Conservation (phyloP, 352 stramenopile species). For the Pythium guiyangense region DNA sequence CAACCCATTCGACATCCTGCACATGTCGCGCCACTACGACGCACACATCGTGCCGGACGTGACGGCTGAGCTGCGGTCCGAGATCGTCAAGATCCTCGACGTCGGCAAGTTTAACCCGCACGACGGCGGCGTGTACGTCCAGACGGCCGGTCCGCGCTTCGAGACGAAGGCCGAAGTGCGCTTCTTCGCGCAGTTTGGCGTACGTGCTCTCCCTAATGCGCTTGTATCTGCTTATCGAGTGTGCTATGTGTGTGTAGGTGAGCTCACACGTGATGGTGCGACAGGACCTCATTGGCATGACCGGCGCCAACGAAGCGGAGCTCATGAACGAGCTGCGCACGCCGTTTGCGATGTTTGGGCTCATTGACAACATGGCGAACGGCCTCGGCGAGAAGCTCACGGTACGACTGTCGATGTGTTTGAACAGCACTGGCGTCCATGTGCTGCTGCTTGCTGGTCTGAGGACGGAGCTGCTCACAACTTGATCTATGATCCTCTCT, state of each 20-base stretch:
- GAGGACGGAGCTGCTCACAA: not conserved
- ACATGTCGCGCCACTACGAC: conserved; percentile 78
- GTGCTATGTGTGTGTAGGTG: not conserved
- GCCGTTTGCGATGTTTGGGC: conserved; percentile 83
- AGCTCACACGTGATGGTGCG: too few species aligned
- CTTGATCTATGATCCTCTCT: conserved; percentile 1
- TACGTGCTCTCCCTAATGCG: conserved; percentile 5
- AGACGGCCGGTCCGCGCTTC: conserved; percentile 81
- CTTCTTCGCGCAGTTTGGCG: conserved; percentile 83
- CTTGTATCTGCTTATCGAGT: not conserved
- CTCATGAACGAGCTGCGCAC: conserved; percentile 78
- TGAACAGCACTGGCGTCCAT: not conserved
- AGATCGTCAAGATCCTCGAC: conserved; percentile 46
- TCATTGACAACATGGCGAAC: conserved; percentile 89
- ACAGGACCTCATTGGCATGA: conserved; percentile 86
- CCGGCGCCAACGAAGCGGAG: conserved; percentile 82
- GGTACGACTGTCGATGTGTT: conserved; percentile 14
- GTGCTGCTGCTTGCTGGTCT: not conserved
- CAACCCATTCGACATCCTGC: conserved; percentile 83
- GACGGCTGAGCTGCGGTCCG: conserved; percentile 32
- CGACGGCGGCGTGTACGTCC: conserved; percentile 83
- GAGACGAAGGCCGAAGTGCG: conserved; percentile 90
- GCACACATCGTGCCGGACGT: conserved; percentile 82
- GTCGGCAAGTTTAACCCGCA: conserved; percentile 40
- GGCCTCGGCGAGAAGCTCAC: conserved; percentile 76